Evolutionary conservation across 768 basidiomycete species (phyloP).

Genomic region (Tephrocybe sp.): DNA sequence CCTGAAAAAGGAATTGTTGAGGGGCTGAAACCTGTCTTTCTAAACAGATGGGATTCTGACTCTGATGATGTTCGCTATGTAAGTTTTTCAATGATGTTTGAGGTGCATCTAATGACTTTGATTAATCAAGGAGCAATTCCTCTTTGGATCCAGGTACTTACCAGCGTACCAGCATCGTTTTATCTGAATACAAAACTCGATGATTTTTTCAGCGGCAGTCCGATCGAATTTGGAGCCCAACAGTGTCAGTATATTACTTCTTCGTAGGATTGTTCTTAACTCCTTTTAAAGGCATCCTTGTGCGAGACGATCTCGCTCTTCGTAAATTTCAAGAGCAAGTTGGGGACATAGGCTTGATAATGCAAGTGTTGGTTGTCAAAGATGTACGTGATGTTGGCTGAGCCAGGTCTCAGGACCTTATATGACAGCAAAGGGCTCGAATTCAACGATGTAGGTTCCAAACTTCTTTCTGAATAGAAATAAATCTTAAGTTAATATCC

Average conservation of each 20-base stretch:
- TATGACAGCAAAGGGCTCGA: constrained; percentile 70
- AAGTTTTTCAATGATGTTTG: neutral
- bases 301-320: constrained; percentile 57
- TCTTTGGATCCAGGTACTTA: constrained; percentile 50
- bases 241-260: no score
- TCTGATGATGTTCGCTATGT: constrained; percentile 40
- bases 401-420: constrained; percentile 38
- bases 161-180: neutral
- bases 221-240: constrained; percentile 60
- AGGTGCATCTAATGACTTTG: neutral
- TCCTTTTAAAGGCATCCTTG: constrained; percentile 56
- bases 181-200: neutral
- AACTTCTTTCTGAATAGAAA: neutral
- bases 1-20: constrained; percentile 56
- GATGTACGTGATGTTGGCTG: neutral
- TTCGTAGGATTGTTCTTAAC: neutral
- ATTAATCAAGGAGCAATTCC: constrained; percentile 48
- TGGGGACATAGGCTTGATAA: constrained; percentile 57
- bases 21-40: constrained; percentile 60
- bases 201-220: constrained; percentile 36
- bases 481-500: neutral
- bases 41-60: constrained; percentile 45
- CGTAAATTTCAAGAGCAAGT: constrained; percentile 48
- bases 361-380: constrained; percentile 47
- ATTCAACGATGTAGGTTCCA: constrained; percentile 59